Conservation (phyloP, 2,329 filamentous ascomycete species). For the Colletotrichum sp. region DNA sequence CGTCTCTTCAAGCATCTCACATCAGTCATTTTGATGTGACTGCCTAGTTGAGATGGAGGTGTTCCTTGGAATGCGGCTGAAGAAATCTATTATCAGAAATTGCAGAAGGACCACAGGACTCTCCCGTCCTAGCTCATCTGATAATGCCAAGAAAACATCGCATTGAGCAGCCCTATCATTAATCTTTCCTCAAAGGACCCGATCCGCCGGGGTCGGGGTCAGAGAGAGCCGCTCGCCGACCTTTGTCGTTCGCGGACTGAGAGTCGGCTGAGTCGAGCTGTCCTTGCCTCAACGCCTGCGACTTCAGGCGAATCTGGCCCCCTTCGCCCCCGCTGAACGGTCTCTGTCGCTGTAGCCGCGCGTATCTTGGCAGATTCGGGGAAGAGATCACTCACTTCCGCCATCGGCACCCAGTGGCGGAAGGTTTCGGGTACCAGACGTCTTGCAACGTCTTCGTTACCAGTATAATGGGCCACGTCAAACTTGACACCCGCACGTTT, state of each 20-base stretch:
- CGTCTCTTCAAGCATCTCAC: background rate
- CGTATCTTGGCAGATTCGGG: background rate
- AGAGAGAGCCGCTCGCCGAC: background rate
- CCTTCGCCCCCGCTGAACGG: background rate
- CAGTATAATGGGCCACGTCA: conserved; percentile 5
- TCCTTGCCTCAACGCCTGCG: background rate
- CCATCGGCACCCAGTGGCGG: background rate
- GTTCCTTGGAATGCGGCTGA: background rate
- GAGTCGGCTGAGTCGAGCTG: background rate
- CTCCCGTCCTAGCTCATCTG: background rate
- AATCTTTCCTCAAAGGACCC: background rate
- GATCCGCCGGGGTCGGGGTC: background rate
- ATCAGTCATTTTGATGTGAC: background rate
- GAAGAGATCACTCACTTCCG: background rate
- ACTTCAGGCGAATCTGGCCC: background rate
- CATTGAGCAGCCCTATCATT: background rate
- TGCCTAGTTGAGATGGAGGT: background rate
- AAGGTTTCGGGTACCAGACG: background rate
- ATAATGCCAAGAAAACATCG: background rate
- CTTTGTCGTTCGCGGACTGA: background rate
- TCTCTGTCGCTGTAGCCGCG: background rate
- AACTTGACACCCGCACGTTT: conserved; percentile 10
- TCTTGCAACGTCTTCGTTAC: background rate
- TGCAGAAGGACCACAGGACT: background rate
- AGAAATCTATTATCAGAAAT: background rate